Percentiles rank a stretch among this genome's conserved stretches.
These are phyloP conservation scores for Neurospora sp. DNA, from an alignment of 495 filamentous ascomycete genomes.

Conservation along the genomic window DNA sequence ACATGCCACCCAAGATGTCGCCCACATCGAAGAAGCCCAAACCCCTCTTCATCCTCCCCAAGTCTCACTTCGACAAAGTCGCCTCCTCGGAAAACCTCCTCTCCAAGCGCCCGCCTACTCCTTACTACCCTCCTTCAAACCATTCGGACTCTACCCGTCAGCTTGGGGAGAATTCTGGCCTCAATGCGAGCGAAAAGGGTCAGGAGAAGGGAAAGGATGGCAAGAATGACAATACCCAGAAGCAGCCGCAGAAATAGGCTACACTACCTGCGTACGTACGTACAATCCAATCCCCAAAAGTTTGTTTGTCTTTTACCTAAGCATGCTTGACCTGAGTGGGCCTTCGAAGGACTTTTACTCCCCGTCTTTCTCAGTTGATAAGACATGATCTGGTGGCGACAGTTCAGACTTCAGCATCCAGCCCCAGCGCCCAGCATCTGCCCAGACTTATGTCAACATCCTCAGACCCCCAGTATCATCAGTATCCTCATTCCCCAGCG, in stretches of 20 bases:
- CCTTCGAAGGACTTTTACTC: no score
- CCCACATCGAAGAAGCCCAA: not conserved
- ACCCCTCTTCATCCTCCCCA: not conserved
- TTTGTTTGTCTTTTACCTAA: no score
- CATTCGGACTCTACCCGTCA: not conserved
- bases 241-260: not conserved
- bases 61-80: not conserved
- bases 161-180: not conserved
- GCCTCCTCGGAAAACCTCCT: not conserved
- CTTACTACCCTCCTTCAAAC: not conserved
- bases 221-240: not conserved
- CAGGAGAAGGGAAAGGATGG: not conserved
- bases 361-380: no score
- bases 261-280: no score
- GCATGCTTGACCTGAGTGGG: no score
- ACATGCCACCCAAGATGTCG: not conserved
- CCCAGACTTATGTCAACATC: no score
- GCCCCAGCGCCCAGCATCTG: no score
- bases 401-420: no score
- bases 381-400: no score
- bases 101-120: not conserved
- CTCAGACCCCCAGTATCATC: no score
- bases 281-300: no score
- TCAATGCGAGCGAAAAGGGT: not conserved
- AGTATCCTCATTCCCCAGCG: no score